Base-by-base conservation (phyloP, 2,329 filamentous ascomycete genomes). In the Ilyonectria destructans region DNA sequence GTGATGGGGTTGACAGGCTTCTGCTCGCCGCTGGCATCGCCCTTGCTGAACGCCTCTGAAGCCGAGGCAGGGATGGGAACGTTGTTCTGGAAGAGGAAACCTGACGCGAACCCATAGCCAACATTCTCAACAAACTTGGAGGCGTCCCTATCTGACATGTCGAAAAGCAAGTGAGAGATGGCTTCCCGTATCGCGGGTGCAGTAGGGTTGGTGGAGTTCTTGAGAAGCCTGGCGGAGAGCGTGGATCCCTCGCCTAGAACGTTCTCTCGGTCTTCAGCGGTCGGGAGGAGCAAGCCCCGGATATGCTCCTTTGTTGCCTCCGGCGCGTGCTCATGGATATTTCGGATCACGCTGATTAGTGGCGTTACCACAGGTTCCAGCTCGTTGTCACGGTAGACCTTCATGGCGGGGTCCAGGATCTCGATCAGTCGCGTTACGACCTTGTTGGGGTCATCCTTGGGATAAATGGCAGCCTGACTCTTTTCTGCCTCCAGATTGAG, bases 41-140 rank as follows among this genome's bases (percentile, higher is more conserved):
- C 65, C 57, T 79, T 77, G 68, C 76, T 79, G 65, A 80, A 78
- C 12, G 75, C 77, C 73, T 91, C 87, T 10, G 90, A 82, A 1
- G 90, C 88, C 62, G 87, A 90, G 66, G 90, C 86, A 0, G 95
- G 94, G 23, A 97, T 85, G 0, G 91, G 87, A 13, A 98, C 90
- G 62, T 96, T 93, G 69, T 96, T 93, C 70, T 93, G 92, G 82
- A 95, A 92, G 17, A 99, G 84, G 78, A 96, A 97, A 0, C 96
- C 96, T 0, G 95, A 93, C 0, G 96, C 96, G 77, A 93, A 97
- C 0, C 96, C 96, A 78, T 97, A 99, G 0, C 96, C 96, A 13
- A 99, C 93, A 73, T 98, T 98, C 58, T 93, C 88, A 1, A 98
- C 93, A 76, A 98, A 96, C 33, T 87, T 92, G 17, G 87, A 88